These are phyloP conservation scores for Saccharomycopsis oosterbeekiorum DNA, from an alignment of 805 yeast genomes.

Conservation along the genomic window DNA sequence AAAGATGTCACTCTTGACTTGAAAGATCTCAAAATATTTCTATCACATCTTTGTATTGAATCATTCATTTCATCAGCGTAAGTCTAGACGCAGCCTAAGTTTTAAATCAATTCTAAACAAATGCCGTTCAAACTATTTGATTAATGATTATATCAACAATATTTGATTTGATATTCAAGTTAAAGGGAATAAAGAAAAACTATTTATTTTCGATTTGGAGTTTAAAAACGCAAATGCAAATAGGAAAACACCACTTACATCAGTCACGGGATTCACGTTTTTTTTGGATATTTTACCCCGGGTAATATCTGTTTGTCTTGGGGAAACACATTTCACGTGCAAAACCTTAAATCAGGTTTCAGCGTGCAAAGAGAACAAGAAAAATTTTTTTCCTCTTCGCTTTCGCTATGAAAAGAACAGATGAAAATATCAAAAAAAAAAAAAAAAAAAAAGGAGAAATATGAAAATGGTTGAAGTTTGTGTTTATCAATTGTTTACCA, in stretches of 20 bases:
- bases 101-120: not conserved
- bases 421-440: not conserved
- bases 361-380: not conserved
- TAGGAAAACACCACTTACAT: no score
- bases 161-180: no score
- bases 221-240: no score
- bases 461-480: not conserved
- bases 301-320: not conserved
- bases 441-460: no score
- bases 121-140: not conserved
- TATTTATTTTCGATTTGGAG: no score
- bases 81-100: not conserved
- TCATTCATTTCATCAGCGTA: not conserved
- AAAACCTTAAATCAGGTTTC: not conserved
- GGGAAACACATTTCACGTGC: not conserved
- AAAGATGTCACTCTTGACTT: not conserved
- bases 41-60: not conserved
- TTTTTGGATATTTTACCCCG: not conserved
- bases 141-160: no score
- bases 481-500: no score
- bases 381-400: not conserved
- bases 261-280: not conserved
- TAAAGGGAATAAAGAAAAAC: no score
- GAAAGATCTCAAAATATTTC: conserved; percentile 1
- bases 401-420: not conserved